Conservation (phyloP, 768 basidiomycete species). For the Pisolithus orientalis region DNA sequence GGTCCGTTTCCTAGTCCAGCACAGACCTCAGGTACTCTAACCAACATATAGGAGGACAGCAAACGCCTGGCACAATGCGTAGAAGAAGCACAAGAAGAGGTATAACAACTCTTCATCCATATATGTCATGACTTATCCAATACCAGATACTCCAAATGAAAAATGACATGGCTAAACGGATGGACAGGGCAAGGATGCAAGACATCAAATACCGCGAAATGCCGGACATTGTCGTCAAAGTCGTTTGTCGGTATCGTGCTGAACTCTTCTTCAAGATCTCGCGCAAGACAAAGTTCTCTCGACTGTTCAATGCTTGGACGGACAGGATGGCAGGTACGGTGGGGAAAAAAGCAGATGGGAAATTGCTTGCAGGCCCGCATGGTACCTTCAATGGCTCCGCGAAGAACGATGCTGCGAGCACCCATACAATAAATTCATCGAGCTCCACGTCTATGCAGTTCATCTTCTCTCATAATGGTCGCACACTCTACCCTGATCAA, state of each 20-base stretch:
- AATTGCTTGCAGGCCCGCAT: conserved; percentile 18
- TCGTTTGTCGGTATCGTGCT: conserved; percentile 82
- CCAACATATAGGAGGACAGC: conserved; percentile 64
- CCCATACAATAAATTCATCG: conserved; percentile 35
- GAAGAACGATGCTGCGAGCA: conserved; percentile 45
- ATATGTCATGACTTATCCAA: neutral
- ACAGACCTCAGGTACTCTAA: conserved; percentile 14
- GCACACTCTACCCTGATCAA: conserved; percentile 72
- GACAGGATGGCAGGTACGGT: conserved; percentile 72
- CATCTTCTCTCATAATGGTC: conserved; percentile 79
- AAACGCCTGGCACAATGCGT: conserved; percentile 73
- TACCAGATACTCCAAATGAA: conserved; percentile 75
- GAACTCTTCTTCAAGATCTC: conserved; percentile 92
- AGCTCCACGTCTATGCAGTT: conserved; percentile 59
- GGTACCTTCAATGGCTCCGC: conserved; percentile 41
- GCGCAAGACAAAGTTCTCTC: conserved; percentile 79
- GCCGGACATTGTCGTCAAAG: conserved; percentile 88
- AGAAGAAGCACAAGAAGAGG: conserved; percentile 86
- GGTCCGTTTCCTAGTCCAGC: conserved; percentile 37
- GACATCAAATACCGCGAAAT: conserved; percentile 78
- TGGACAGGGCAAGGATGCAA: conserved; percentile 71
- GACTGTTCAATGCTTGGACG: conserved; percentile 84
- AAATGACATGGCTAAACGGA: conserved; percentile 72
- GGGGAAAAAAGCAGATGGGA: conserved; percentile 39
- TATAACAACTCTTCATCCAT: conserved; percentile 19